These are phyloP conservation scores for Fusarium zealandicum DNA, from an alignment of 2,329 filamentous ascomycete species.

Conservation along the genomic window DNA sequence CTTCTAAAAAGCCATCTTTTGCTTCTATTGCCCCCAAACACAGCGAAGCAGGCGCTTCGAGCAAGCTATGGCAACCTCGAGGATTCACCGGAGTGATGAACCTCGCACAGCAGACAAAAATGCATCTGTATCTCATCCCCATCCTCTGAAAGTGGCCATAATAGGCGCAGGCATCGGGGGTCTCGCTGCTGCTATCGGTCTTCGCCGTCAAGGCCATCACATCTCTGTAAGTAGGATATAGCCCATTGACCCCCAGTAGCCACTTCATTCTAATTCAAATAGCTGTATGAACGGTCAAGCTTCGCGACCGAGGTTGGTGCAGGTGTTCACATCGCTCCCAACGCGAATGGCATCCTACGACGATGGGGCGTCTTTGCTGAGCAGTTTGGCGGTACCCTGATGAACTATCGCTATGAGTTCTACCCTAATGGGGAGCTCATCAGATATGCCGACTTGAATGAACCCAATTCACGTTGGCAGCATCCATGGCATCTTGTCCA, in stretches of 20 bases:
- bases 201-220: conserved; percentile 57
- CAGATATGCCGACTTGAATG: conserved; percentile 44
- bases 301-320: conserved; percentile 66
- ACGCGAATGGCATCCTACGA: conserved; percentile 64
- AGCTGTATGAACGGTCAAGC: conserved; percentile 63
- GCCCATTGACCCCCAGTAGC: background rate
- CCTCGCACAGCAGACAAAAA: too few relatives aligned
- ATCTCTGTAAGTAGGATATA: conserved; percentile 42
- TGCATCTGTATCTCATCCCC: too few relatives aligned
- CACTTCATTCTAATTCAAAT: conserved; percentile 36
- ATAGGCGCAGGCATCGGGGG: conserved; percentile 54
- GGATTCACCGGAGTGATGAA: too few relatives aligned
- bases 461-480: conserved; percentile 53
- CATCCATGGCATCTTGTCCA: conserved; percentile 59
- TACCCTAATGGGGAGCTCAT: conserved; percentile 47
- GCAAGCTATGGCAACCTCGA: too few relatives aligned
- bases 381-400: conserved; percentile 48
- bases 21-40: too few relatives aligned
- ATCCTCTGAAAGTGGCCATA: conserved; percentile 17
- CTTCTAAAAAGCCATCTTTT: too few relatives aligned
- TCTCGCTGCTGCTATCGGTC: conserved; percentile 55
- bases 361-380: conserved; percentile 50
- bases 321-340: conserved; percentile 68
- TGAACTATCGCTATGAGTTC: conserved; percentile 48
- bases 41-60: too few relatives aligned